Conservation (phyloP, 345 rosid species). For the Boechera divaricarpa region DNA sequence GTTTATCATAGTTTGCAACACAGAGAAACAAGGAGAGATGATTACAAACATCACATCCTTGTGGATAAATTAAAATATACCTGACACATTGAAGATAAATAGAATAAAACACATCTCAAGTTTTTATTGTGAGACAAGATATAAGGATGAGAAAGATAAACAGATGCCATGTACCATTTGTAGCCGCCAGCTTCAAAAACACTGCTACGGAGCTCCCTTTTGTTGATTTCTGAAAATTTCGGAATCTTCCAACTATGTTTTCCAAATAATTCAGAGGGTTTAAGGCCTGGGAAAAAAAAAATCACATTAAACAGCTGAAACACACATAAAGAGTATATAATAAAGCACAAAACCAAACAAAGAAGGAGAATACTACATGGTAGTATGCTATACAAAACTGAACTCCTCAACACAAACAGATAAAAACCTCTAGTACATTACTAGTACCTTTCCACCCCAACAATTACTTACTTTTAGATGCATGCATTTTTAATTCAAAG, state of each 20-base stretch:
- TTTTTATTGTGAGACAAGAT: not conserved
- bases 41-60: slow-evolving; percentile 96
- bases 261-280: slow-evolving; percentile 85
- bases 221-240: slow-evolving; percentile 85
- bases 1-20: slow-evolving; percentile 94
- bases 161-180: slow-evolving; percentile 71
- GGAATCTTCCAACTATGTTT: slow-evolving; percentile 86
- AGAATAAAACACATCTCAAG: slow-evolving; percentile 2
- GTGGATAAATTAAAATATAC: slow-evolving; percentile 98
- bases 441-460: not conserved
- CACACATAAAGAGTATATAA: not conserved
- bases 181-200: slow-evolving; percentile 92
- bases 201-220: slow-evolving; percentile 88
- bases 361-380: not conserved
- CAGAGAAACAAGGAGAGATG: slow-evolving; percentile 98
- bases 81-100: slow-evolving; percentile 48
- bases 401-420: not conserved
- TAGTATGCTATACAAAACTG: slow-evolving; percentile 5
- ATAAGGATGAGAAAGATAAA: slow-evolving; percentile 11
- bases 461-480: not conserved
- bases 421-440: not conserved
- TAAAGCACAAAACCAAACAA: not conserved
- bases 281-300: slow-evolving; percentile 59
- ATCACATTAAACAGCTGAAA: slow-evolving; percentile 14
- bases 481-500: slow-evolving; percentile 11